Conservation (phyloP, 2,329 filamentous ascomycete species). For the Hymenotorrendiella dingleyae region DNA sequence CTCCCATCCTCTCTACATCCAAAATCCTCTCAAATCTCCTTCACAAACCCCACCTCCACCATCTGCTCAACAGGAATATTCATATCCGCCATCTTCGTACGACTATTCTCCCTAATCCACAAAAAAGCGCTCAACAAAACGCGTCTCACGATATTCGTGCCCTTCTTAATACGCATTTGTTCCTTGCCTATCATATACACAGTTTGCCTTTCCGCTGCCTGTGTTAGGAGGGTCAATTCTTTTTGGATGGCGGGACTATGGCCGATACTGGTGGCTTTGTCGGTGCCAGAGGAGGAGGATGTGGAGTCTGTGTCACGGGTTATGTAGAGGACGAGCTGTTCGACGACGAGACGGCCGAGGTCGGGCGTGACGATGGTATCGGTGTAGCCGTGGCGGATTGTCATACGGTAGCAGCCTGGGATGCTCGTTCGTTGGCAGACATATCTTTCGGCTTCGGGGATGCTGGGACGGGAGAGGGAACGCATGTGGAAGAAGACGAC, state of each 20-base stretch:
- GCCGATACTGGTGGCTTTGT: slow-evolving; percentile 9
- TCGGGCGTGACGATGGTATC: slow-evolving; percentile 64
- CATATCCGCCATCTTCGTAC: slow-evolving; percentile 60
- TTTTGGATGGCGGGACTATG: slow-evolving; percentile 25
- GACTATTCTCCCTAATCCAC: slow-evolving; percentile 60
- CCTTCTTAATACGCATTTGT: slow-evolving; percentile 45
- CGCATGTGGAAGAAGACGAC: slow-evolving; percentile 72
- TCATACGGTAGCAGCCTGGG: slow-evolving; percentile 61
- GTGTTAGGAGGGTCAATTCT: slow-evolving; percentile 40
- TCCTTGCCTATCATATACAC: slow-evolving; percentile 58
- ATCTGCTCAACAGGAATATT: slow-evolving; percentile 52
- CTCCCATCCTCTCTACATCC: background rate
- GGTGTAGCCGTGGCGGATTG: slow-evolving; percentile 66
- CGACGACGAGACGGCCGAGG: slow-evolving; percentile 51
- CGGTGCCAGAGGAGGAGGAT: slow-evolving; percentile 13
- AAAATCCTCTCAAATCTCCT: slow-evolving; percentile 45
- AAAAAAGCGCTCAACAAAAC: slow-evolving; percentile 50
- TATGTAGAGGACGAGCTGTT: slow-evolving; percentile 50
- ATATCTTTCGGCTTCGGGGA: slow-evolving; percentile 44
- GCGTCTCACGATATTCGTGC: slow-evolving; percentile 36
- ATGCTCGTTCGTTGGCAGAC: slow-evolving; percentile 37
- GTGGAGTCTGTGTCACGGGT: slow-evolving; percentile 32
- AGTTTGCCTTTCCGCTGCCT: slow-evolving; percentile 42
- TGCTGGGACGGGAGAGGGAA: slow-evolving; percentile 52
- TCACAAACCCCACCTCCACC: slow-evolving; percentile 65